Percentiles rank a stretch among this genome's conserved stretches.
Evolutionary conservation across 116 monocot genomes (phyloP).

Genomic region (Cymodocea nodosa): DNA sequence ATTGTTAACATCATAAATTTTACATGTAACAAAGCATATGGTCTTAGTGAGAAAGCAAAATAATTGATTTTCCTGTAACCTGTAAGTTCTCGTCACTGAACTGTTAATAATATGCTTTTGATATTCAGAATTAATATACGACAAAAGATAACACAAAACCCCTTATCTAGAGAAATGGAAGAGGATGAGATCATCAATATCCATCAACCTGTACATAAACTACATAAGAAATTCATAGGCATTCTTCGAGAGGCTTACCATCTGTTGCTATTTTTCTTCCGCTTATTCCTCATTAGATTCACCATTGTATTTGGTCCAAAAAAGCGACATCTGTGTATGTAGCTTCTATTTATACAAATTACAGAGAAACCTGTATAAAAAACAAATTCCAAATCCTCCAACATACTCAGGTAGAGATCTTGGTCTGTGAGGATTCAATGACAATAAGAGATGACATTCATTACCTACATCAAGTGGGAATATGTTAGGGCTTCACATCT

Average conservation of each 20-base stretch:
- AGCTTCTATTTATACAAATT: not conserved
- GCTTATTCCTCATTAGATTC: slow-evolving; percentile 41
- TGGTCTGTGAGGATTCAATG: slow-evolving; percentile 38
- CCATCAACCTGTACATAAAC: not conserved
- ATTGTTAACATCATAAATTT: too few relatives aligned
- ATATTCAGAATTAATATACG: too few relatives aligned
- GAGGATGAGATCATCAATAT: too few relatives aligned
- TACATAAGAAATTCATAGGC: not conserved
- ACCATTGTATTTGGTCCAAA: slow-evolving; percentile 42
- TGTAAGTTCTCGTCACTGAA: too few relatives aligned
- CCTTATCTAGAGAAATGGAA: too few relatives aligned
- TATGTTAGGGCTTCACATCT: not conserved
- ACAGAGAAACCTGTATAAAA: not conserved
- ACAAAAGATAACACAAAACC: too few relatives aligned
- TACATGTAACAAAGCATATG: too few relatives aligned
- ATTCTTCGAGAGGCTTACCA: slow-evolving; percentile 29
- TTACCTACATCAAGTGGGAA: slow-evolving; percentile 31
- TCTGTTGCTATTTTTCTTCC: slow-evolving; percentile 65
- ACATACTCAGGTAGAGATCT: slow-evolving; percentile 71
- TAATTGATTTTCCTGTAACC: too few relatives aligned
- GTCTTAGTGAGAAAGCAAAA: too few relatives aligned
- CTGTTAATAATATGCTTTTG: too few relatives aligned
- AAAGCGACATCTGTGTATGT: slow-evolving; percentile 47
- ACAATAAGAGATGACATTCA: slow-evolving; percentile 46
- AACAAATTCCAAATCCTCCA: not conserved